phyloP scores from a whole-genome alignment of 305 asterid genomes.

The Rubia balearica region DNA sequence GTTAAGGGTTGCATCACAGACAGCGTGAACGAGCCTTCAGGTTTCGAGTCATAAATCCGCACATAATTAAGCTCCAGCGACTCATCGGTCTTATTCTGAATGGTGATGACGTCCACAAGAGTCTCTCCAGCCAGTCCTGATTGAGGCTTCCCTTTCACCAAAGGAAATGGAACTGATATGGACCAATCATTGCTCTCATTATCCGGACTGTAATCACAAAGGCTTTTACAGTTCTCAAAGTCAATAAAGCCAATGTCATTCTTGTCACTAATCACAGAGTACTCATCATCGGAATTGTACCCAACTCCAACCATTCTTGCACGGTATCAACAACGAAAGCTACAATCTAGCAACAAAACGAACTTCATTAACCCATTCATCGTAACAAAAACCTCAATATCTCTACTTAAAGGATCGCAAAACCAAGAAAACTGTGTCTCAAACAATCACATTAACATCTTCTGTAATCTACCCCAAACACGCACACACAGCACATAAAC shows the following conservation, averaged over 20 bases:
- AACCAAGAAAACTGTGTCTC: neutral
- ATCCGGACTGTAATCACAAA: conserved; percentile 54
- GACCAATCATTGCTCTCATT: conserved; percentile 48
- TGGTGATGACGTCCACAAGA: conserved; percentile 40
- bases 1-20: conserved; percentile 85
- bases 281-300: conserved; percentile 64
- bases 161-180: conserved; percentile 74
- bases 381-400: neutral
- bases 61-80: conserved; percentile 66
- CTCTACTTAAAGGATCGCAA: neutral
- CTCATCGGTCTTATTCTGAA: conserved; percentile 45
- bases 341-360: conserved; percentile 2
- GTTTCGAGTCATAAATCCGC: conserved; percentile 79
- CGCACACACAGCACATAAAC: neutral
- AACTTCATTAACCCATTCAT: neutral
- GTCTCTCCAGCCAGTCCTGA: conserved; percentile 66
- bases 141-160: conserved; percentile 51
- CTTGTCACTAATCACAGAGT: conserved; percentile 61
- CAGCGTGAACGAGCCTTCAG: conserved; percentile 55
- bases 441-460: neutral
- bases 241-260: conserved; percentile 86
- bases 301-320: conserved; percentile 39
- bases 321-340: neutral
- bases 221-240: conserved; percentile 38
- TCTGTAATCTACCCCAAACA: neutral